These are phyloP conservation scores for Purpureocillium lavendulum DNA, from an alignment of 2,329 filamentous ascomycete species.

Conservation along the genomic window DNA sequence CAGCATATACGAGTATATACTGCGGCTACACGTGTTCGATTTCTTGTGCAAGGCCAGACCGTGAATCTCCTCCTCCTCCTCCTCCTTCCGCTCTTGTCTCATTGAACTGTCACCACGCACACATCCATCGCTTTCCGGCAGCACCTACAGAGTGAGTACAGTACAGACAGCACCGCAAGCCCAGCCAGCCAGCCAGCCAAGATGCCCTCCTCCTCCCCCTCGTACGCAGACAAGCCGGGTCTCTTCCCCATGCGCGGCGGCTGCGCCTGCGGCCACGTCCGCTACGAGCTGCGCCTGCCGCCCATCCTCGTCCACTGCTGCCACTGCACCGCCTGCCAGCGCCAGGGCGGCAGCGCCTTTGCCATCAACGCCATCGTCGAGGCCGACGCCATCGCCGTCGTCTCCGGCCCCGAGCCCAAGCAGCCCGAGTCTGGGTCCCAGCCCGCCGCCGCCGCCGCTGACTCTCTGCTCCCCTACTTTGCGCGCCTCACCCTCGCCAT, in stretches of 20 bases:
- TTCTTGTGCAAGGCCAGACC: no score
- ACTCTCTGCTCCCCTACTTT: constrained; percentile 9
- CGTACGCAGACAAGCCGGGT: constrained; percentile 14
- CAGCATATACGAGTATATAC: no score
- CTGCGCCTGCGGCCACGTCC: constrained; percentile 62
- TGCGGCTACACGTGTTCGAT: no score
- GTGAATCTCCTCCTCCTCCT: no score
- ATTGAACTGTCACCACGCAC: no score
- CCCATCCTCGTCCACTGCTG: constrained; percentile 36
- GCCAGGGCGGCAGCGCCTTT: constrained; percentile 30
- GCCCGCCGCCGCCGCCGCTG: constrained; percentile 7
- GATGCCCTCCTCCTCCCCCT: no score
- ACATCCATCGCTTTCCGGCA: no score
- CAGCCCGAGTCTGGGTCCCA: constrained; percentile 12
- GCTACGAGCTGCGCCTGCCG: constrained; percentile 55
- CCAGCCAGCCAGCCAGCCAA: no score
- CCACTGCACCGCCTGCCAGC: constrained; percentile 38
- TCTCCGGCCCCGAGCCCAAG: constrained; percentile 12
- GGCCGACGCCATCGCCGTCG: constrained; percentile 21
- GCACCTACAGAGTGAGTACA: no score
- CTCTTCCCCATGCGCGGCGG: constrained; percentile 31
- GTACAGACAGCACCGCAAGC: no score
- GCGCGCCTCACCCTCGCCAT: constrained; percentile 10
- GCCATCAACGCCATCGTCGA: constrained; percentile 35
- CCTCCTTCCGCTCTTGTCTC: no score